These are phyloP conservation scores for Elsinoe perseae DNA, from an alignment of 2,329 filamentous ascomycete genomes.

Conservation along the genomic window DNA sequence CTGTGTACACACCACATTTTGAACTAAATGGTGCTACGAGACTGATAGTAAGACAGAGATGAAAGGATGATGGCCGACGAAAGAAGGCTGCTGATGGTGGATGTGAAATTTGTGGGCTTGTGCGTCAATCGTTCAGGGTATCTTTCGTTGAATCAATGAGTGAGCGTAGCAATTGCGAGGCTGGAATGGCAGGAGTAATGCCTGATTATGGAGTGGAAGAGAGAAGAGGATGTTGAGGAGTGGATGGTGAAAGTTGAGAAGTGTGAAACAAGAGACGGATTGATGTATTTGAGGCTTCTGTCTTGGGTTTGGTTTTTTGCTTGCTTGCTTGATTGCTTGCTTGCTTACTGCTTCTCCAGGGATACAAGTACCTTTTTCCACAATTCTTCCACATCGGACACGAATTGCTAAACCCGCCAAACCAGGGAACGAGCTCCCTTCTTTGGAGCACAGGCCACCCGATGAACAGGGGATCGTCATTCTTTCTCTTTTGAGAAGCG, in stretches of 20 bases:
- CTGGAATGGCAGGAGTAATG: neutral
- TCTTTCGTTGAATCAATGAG: constrained; percentile 13
- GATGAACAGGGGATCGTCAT: constrained; percentile 1
- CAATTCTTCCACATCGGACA: too few relatives aligned
- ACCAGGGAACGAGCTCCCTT: constrained; percentile 8
- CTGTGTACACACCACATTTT: constrained; percentile 18
- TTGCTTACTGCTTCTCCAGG: neutral
- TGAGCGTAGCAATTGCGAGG: constrained; percentile 6
- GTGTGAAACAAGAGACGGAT: neutral
- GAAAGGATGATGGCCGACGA: constrained; percentile 11
- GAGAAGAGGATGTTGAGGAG: neutral
- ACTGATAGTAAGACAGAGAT: constrained; percentile 2
- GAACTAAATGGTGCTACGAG: constrained; percentile 2
- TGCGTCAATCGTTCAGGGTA: constrained; percentile 13
- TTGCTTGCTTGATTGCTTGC: neutral
- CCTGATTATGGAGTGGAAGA: constrained; percentile 3
- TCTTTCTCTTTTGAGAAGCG: constrained; percentile 1
- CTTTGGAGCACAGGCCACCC: neutral
- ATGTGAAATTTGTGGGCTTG: neutral
- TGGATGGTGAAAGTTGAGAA: neutral
- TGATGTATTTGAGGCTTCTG: neutral
- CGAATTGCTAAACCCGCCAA: neutral
- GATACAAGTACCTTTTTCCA: neutral
- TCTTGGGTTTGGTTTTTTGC: neutral
- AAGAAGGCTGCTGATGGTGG: constrained; percentile 8